Evolutionary conservation across 2,329 filamentous ascomycete genomes (phyloP).

Genomic region (Graphilbum ipis-grandicollis): DNA sequence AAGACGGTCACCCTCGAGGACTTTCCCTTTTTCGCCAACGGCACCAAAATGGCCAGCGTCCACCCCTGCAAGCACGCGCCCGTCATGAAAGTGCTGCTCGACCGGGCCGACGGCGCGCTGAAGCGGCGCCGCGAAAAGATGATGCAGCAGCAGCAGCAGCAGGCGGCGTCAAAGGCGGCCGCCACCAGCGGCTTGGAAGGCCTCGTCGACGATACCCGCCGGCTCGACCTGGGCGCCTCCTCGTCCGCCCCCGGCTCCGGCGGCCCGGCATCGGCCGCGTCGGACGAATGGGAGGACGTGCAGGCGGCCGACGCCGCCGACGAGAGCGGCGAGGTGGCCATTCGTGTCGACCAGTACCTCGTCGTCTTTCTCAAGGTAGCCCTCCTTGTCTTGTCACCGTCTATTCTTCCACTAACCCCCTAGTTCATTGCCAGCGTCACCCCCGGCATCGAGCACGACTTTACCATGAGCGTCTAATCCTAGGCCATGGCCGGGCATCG

Average conservation of each 20-base stretch:
- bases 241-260: background rate
- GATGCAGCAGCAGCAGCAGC: too few species aligned
- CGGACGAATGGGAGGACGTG: conserved; percentile 50
- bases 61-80: conserved; percentile 95
- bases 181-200: conserved; percentile 21
- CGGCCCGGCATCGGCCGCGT: background rate
- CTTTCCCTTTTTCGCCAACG: conserved; percentile 84
- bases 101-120: conserved; percentile 83
- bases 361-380: conserved; percentile 84
- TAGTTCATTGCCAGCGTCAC: conserved; percentile 77
- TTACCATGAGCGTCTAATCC: conserved; percentile 80
- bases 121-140: conserved; percentile 74
- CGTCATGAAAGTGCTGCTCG: conserved; percentile 94
- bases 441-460: conserved; percentile 93
- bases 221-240: background rate
- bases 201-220: conserved; percentile 4
- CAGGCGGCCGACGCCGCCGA: conserved; percentile 41
- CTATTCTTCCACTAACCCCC: background rate
- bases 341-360: conserved; percentile 75
- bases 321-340: conserved; percentile 58
- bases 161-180: too few species aligned
- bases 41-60: conserved; percentile 89
- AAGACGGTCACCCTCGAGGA: conserved; percentile 98
- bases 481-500: too few species aligned
- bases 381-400: conserved; percentile 20